These are phyloP conservation scores for Lichtheimia ramosa DNA, from an alignment of 371 early-diverging fungal genomes.

Conservation along the genomic window DNA sequence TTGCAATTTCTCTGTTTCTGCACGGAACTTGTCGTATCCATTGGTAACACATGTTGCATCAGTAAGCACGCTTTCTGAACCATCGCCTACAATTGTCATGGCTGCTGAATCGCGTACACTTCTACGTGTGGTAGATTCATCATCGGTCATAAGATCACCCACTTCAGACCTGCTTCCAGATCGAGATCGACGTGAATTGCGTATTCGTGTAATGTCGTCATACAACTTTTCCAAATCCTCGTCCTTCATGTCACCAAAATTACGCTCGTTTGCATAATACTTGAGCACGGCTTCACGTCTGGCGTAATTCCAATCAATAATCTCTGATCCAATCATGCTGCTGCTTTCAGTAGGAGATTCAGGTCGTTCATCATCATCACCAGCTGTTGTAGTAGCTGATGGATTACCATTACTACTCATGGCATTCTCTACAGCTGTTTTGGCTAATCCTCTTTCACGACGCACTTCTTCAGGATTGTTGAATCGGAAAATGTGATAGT, in stretches of 20 bases:
- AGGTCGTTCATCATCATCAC: conserved; percentile 39
- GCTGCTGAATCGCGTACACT: conserved; percentile 6
- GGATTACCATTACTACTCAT: conserved; percentile 5
- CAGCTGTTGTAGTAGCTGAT: neutral
- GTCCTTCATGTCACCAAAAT: conserved; percentile 54
- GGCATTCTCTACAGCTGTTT: conserved; percentile 11
- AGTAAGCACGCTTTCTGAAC: conserved; percentile 43
- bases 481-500: conserved; percentile 82
- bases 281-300: conserved; percentile 70
- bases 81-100: conserved; percentile 34
- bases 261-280: conserved; percentile 45
- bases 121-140: conserved; percentile 6
- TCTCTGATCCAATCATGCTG: conserved; percentile 30
- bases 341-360: conserved; percentile 54
- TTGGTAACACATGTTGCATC: conserved; percentile 32
- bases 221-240: conserved; percentile 65
- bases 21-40: conserved; percentile 52
- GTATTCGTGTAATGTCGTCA: conserved; percentile 59
- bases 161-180: conserved; percentile 40
- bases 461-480: conserved; percentile 85
- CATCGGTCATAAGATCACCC: conserved; percentile 6
- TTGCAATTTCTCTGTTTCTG: conserved; percentile 58
- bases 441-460: conserved; percentile 61
- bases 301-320: conserved; percentile 85
- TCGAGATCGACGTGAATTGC: conserved; percentile 47